These are phyloP conservation scores for Luvunga scandens DNA, from an alignment of 345 rosid species.

Conservation along the genomic window DNA sequence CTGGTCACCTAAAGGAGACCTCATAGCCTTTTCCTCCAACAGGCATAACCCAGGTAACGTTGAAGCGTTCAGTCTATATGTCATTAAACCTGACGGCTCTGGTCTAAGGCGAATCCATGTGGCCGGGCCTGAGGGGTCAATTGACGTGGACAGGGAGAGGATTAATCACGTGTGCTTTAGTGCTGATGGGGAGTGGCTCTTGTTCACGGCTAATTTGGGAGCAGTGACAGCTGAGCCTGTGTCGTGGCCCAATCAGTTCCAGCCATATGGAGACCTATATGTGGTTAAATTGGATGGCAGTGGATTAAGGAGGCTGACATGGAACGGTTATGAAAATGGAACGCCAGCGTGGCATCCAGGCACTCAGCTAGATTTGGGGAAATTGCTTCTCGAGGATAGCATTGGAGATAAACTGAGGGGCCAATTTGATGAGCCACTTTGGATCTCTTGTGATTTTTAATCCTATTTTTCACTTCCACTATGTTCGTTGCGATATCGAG, in stretches of 20 bases:
- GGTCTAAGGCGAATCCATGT: slow-evolving; percentile 54
- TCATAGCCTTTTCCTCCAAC: slow-evolving; percentile 92
- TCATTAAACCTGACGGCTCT: slow-evolving; percentile 67
- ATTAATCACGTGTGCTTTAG: slow-evolving; percentile 79
- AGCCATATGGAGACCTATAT: slow-evolving; percentile 78
- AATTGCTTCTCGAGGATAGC: slow-evolving; percentile 26
- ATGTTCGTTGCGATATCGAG: not conserved
- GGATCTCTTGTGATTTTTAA: slow-evolving; percentile 61
- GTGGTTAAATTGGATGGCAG: slow-evolving; percentile 59
- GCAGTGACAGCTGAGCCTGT: slow-evolving; percentile 78
- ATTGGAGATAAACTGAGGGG: slow-evolving; percentile 52
- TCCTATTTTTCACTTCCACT: not conserved
- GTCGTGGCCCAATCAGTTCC: slow-evolving; percentile 77
- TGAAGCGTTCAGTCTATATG: slow-evolving; percentile 50
- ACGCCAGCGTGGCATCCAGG: slow-evolving; percentile 70
- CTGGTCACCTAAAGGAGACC: slow-evolving; percentile 79
- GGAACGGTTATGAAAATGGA: slow-evolving; percentile 80
- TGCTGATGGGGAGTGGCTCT: slow-evolving; percentile 63
- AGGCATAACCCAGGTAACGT: slow-evolving; percentile 51
- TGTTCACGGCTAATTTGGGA: slow-evolving; percentile 61
- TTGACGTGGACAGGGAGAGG: slow-evolving; percentile 65
- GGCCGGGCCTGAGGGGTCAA: slow-evolving; percentile 51
- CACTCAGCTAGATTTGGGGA: slow-evolving; percentile 28
- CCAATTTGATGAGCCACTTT: slow-evolving; percentile 61
- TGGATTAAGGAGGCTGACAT: slow-evolving; percentile 76